Conservation (phyloP, 2,329 filamentous ascomycete species). For the Cladophialophora immunda region DNA sequence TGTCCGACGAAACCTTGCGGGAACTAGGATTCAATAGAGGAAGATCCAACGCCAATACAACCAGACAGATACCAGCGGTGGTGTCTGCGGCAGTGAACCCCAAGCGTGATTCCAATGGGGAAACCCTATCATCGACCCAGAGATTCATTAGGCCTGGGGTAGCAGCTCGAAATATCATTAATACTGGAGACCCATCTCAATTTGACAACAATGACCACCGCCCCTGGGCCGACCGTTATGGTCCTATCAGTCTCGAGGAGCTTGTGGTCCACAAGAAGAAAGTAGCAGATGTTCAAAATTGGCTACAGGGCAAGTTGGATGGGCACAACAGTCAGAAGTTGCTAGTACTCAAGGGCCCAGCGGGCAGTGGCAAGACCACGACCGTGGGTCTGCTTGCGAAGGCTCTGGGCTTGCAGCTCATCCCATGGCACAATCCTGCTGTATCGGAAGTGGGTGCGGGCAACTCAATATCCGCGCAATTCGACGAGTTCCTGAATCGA, state of each 20-base stretch:
- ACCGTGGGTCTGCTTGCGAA: slow-evolving; percentile 80
- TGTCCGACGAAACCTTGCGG: slow-evolving; percentile 49
- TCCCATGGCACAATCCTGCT: slow-evolving; percentile 90
- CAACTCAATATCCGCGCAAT: slow-evolving; percentile 77
- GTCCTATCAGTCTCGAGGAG: slow-evolving; percentile 77
- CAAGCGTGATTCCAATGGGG: slow-evolving; percentile 25
- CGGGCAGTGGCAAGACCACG: slow-evolving; percentile 92
- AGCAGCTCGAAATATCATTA: slow-evolving; percentile 18
- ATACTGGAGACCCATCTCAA: background rate
- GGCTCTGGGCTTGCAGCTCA: slow-evolving; percentile 76
- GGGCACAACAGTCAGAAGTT: slow-evolving; percentile 72
- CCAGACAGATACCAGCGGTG: slow-evolving; percentile 25
- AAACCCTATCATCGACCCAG: slow-evolving; percentile 38
- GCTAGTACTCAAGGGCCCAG: slow-evolving; percentile 86
- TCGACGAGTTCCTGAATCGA: slow-evolving; percentile 88
- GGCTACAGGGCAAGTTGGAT: slow-evolving; percentile 78
- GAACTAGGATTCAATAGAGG: slow-evolving; percentile 41
- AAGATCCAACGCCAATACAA: slow-evolving; percentile 14
- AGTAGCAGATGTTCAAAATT: slow-evolving; percentile 81
- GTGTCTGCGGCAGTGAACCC: slow-evolving; percentile 1
- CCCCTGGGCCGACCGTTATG: slow-evolving; percentile 89
- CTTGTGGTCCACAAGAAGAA: slow-evolving; percentile 95
- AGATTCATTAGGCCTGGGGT: slow-evolving; percentile 33
- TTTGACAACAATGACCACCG: slow-evolving; percentile 51
- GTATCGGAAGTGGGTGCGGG: slow-evolving; percentile 67